These are phyloP conservation scores for Thielaviopsis populi DNA, from an alignment of 2,329 filamentous ascomycete genomes.

Conservation along the genomic window DNA sequence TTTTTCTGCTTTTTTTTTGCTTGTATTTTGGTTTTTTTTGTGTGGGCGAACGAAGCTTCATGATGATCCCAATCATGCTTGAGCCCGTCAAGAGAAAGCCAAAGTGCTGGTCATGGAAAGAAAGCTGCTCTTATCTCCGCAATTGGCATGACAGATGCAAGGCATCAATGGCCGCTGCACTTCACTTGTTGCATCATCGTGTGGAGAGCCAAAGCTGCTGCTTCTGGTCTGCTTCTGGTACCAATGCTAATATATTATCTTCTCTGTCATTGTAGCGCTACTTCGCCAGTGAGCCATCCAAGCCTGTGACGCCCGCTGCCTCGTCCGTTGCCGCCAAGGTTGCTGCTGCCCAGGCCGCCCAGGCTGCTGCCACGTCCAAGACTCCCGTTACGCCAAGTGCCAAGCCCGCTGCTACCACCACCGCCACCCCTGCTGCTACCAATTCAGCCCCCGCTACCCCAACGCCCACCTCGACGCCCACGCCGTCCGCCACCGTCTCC, in stretches of 20 bases:
- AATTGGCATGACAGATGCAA: background rate
- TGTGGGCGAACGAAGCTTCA: background rate
- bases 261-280: constrained; percentile 31
- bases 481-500: constrained; percentile 24
- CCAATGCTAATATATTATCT: constrained; percentile 1
- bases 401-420: constrained; percentile 17
- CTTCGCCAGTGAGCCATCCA: constrained; percentile 35
- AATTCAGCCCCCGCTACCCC: constrained; percentile 18
- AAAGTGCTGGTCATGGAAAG: background rate
- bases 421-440: background rate
- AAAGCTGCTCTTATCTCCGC: background rate
- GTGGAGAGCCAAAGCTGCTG: background rate
- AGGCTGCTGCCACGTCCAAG: constrained; percentile 21
- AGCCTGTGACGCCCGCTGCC: constrained; percentile 30
- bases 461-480: constrained; percentile 17
- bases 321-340: constrained; percentile 28
- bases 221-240: too few relatives aligned
- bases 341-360: constrained; percentile 22
- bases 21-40: background rate
- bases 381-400: constrained; percentile 17
- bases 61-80: background rate
- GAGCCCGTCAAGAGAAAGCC: background rate
- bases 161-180: background rate
- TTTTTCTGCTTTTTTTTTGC: background rate
- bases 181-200: background rate